Percentiles rank a stretch among this genome's conserved stretches.
phyloP scores from a whole-genome alignment of 352 stramenopile species.

The Phytophthora megakarya region DNA sequence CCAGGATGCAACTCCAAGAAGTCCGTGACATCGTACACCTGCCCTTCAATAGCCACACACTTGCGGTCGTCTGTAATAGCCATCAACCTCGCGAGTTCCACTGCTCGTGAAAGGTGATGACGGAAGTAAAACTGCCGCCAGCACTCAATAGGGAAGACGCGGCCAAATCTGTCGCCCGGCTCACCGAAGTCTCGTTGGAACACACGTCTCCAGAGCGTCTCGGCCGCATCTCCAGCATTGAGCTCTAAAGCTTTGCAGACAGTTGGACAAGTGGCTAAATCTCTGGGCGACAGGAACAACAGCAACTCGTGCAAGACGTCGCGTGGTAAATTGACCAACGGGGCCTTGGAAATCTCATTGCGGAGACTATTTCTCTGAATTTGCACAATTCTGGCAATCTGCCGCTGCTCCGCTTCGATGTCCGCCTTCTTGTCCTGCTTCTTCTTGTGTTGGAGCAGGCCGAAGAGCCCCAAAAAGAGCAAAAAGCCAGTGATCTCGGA shows the following conservation, averaged over 20 bases:
- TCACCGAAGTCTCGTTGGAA: slow-evolving; percentile 66
- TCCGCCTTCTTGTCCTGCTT: slow-evolving; percentile 32
- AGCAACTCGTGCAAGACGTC: slow-evolving; percentile 62
- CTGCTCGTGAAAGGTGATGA: slow-evolving; percentile 64
- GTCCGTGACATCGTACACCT: slow-evolving; percentile 71
- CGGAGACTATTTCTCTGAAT: slow-evolving; percentile 14
- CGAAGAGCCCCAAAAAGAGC: slow-evolving; percentile 65
- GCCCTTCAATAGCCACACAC: slow-evolving; percentile 64
- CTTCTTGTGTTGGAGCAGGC: slow-evolving; percentile 60
- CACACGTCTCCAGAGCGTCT: slow-evolving; percentile 54
- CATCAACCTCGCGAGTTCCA: slow-evolving; percentile 66
- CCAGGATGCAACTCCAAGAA: slow-evolving; percentile 74
- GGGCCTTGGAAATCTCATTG: slow-evolving; percentile 1
- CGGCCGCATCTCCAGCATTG: slow-evolving; percentile 36
- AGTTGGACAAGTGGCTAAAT: slow-evolving; percentile 48
- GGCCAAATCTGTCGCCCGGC: slow-evolving; percentile 49
- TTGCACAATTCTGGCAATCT: slow-evolving; percentile 25
- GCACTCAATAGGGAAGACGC: slow-evolving; percentile 55
- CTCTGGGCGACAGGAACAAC: slow-evolving; percentile 51
- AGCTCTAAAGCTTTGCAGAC: slow-evolving; percentile 50
- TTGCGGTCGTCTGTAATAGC: slow-evolving; percentile 43
- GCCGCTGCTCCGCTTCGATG: slow-evolving; percentile 28
- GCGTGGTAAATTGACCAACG: slow-evolving; percentile 36
- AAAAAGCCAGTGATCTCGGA: slow-evolving; percentile 68
- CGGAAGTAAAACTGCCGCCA: slow-evolving; percentile 79